Evolutionary conservation across 345 rosid genomes (phyloP).

Genomic region (Eucalyptus shirleyi): DNA sequence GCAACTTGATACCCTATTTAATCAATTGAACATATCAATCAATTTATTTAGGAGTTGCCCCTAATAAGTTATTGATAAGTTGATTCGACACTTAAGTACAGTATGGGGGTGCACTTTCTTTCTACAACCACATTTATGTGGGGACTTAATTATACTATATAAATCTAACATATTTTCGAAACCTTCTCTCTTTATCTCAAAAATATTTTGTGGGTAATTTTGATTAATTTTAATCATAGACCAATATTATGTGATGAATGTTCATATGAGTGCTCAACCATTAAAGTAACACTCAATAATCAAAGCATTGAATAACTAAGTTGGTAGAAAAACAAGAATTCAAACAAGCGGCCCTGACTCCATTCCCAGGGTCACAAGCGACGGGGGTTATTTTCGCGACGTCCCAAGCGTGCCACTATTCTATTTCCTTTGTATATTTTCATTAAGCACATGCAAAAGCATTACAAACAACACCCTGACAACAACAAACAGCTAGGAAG

Average conservation of each 20-base stretch:
- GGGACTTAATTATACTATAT: not conserved
- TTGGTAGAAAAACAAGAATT: not conserved
- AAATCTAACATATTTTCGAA: not conserved
- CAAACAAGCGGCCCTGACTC: not conserved
- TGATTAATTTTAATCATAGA: too few species aligned
- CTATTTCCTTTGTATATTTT: too few species aligned
- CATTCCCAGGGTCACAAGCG: too few species aligned
- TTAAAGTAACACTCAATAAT: not conserved
- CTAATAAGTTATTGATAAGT: not conserved
- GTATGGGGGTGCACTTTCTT: not conserved
- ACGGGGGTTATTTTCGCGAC: too few species aligned
- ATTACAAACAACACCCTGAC: too few species aligned
- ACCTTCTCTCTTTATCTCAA: not conserved
- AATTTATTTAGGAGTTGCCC: not conserved
- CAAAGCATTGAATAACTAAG: not conserved
- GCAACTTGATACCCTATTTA: not conserved
- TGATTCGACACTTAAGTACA: not conserved
- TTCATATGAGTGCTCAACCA: not conserved
- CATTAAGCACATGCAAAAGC: too few species aligned
- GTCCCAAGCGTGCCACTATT: rapidly evolving
- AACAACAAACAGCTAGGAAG: too few species aligned
- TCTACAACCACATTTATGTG: not conserved
- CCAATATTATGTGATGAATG: not conserved
- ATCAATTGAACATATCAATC: not conserved
- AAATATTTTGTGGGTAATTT: not conserved